Evolutionary conservation across 176 grass and related monocot species (phyloP).

Genomic region (Carex pumila): DNA sequence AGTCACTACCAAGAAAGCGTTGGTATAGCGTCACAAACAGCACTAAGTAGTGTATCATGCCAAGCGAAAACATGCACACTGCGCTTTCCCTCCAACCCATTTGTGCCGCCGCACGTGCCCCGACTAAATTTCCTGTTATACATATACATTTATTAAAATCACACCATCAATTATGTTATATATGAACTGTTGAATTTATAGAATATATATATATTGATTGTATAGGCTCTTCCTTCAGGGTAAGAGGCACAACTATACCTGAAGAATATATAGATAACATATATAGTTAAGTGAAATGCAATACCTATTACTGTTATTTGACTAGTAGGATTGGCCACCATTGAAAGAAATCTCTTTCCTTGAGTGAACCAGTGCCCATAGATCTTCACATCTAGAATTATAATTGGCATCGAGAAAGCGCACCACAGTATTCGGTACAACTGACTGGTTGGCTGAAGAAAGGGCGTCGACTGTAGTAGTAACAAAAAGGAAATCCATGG

Average conservation of each 20-base stretch:
- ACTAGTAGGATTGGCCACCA: conserved; percentile 87
- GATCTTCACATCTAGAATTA: conserved; percentile 75
- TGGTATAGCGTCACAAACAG: conserved; percentile 90
- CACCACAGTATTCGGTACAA: conserved; percentile 53
- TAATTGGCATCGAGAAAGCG: conserved; percentile 63
- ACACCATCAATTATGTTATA: background rate
- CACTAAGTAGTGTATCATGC: conserved; percentile 80
- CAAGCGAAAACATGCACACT: conserved; percentile 73
- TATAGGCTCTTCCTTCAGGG: background rate
- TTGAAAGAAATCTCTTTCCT: conserved; percentile 65
- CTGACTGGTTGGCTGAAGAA: conserved; percentile 27
- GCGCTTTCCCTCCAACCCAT: conserved; percentile 80
- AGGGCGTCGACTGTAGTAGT: conserved; percentile 61
- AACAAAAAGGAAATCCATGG: conserved; percentile 93
- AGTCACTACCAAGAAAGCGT: conserved; percentile 58
- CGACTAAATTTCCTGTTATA: conserved; percentile 47
- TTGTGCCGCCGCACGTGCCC: conserved; percentile 45
- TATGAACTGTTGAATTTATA: background rate
- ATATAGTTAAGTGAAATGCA: background rate
- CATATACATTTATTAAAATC: background rate
- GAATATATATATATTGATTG: background rate
- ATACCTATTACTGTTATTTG: conserved; percentile 80
- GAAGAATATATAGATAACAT: too few relatives aligned
- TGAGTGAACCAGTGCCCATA: conserved; percentile 95
- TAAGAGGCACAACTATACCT: background rate